phyloP scores from a whole-genome alignment of 116 monocot genomes.

The Dioscorea cayenensis region DNA sequence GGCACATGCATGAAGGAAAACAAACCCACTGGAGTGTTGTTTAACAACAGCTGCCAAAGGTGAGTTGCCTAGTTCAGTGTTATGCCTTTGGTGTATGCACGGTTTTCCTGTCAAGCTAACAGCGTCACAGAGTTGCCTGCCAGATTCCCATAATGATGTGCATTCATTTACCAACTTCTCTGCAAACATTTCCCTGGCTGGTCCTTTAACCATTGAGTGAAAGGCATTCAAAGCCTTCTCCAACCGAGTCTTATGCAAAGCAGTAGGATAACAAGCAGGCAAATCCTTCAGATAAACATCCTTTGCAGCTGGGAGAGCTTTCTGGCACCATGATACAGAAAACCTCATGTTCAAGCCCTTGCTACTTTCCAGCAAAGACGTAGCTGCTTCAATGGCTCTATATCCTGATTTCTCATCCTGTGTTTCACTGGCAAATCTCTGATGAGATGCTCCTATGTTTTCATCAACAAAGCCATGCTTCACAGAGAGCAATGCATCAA shows the following conservation, averaged over 20 bases:
- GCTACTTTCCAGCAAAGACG: conserved; percentile 59
- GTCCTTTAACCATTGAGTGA: conserved; percentile 77
- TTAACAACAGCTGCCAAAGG: conserved; percentile 8
- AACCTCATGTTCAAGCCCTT: conserved; percentile 67
- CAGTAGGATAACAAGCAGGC: conserved; percentile 79
- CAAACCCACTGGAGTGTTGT: conserved; percentile 84
- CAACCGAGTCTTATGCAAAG: conserved; percentile 57
- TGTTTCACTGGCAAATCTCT: conserved; percentile 4
- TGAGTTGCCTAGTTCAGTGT: conserved; percentile 7
- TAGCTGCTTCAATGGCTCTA: conserved; percentile 30
- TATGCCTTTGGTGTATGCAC: conserved; percentile 75
- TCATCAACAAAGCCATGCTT: conserved; percentile 21
- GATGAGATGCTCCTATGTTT: conserved; percentile 7
- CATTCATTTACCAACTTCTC: conserved; percentile 86
- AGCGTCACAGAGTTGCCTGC: conserved; percentile 94
- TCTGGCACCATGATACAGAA: conserved; percentile 86
- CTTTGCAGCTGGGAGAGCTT: conserved; percentile 69
- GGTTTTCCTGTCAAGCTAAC: conserved; percentile 83
- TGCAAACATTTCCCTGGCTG: conserved; percentile 48
- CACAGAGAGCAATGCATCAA: conserved; percentile 44
- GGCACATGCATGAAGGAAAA: conserved; percentile 95
- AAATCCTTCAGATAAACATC: conserved; percentile 80
- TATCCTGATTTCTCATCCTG: conserved; percentile 13
- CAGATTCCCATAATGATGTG: conserved; percentile 70
- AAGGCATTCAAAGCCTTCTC: conserved; percentile 75